Percentiles rank a stretch among this genome's conserved stretches.
phyloP scores from a whole-genome alignment of 2,329 filamentous ascomycete genomes.

The Colletotrichum chrysophilum region DNA sequence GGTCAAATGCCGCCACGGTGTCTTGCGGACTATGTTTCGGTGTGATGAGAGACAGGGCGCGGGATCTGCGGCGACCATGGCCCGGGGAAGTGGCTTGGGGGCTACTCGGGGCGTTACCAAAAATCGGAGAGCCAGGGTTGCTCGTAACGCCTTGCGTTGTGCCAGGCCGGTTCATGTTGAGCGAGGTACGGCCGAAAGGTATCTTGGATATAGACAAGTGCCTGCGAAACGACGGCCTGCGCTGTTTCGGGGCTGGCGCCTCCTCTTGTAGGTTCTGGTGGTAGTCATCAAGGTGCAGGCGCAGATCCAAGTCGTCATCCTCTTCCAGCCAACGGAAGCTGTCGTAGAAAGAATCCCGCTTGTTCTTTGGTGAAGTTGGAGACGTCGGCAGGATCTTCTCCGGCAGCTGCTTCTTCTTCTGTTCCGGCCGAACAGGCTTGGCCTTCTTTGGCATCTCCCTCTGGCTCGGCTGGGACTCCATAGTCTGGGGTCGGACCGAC shows the following conservation, averaged over 20 bases:
- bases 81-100: slow-evolving; percentile 24
- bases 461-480: slow-evolving; percentile 27
- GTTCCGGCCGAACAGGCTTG: not conserved
- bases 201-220: slow-evolving; percentile 74
- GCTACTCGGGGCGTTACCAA: slow-evolving; percentile 25
- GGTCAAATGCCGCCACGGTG: slow-evolving; percentile 65
- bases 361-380: slow-evolving; percentile 11
- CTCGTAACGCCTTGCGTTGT: slow-evolving; percentile 43
- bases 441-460: slow-evolving; percentile 7
- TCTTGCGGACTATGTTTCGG: slow-evolving; percentile 50
- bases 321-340: slow-evolving; percentile 78
- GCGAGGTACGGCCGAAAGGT: slow-evolving; percentile 62
- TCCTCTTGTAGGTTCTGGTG: slow-evolving; percentile 65
- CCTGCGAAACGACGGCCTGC: slow-evolving; percentile 69
- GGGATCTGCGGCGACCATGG: slow-evolving; percentile 57
- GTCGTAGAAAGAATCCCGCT: slow-evolving; percentile 65
- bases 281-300: slow-evolving; percentile 73
- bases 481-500: slow-evolving; percentile 31
- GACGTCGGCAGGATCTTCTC: slow-evolving; percentile 14
- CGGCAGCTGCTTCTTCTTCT: slow-evolving; percentile 15
- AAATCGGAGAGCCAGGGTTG: slow-evolving; percentile 24
- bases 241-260: slow-evolving; percentile 47
- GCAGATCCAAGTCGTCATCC: slow-evolving; percentile 71
- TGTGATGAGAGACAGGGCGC: slow-evolving; percentile 59
- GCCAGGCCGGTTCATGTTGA: slow-evolving; percentile 53